A percentile compares a stretch with the other conserved stretches of the same genome.
These are phyloP conservation scores for Candida albicans DNA, from an alignment of 1,139 yeast species.

Conservation along the genomic window DNA sequence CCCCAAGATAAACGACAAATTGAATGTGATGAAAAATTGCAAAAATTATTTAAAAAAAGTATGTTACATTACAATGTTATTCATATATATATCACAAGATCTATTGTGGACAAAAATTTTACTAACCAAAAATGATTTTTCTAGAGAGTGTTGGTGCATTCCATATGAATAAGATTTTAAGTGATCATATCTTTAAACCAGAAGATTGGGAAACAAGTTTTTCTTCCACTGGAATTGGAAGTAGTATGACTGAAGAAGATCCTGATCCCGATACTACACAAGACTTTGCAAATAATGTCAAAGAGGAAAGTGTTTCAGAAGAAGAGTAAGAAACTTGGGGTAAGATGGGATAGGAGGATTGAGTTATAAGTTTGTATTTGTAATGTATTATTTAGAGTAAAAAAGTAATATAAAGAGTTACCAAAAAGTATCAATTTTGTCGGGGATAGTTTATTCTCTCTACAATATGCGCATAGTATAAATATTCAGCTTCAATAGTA, in stretches of 20 bases:
- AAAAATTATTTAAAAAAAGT: constrained; percentile 55
- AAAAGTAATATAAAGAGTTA: too few species aligned
- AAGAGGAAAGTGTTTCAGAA: constrained; percentile 5
- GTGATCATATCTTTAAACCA: constrained; percentile 51
- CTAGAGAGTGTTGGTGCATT: constrained; percentile 59
- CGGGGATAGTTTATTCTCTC: too few species aligned
- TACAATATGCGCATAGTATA: too few species aligned
- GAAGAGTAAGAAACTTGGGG: not conserved
- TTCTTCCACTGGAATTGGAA: not conserved
- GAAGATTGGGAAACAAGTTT: constrained; percentile 26
- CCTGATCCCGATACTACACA: constrained; percentile 8
- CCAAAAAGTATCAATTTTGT: too few species aligned
- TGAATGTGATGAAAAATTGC: constrained; percentile 64
- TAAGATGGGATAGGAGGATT: too few species aligned
- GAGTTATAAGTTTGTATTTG: too few species aligned
- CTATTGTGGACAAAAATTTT: not conserved
- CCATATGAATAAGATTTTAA: constrained; percentile 61
- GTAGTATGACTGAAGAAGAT: too few species aligned
- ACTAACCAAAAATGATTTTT: constrained; percentile 18
- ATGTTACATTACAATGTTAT: constrained; percentile 18
- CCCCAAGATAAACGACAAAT: constrained; percentile 68
- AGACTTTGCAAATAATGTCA: constrained; percentile 4
- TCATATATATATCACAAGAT: too few species aligned
- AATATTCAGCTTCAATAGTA: too few species aligned
- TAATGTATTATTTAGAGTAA: too few species aligned